phyloP scores from a whole-genome alignment of 2,329 filamentous ascomycete species.

The Tolypocladium tropicale region DNA sequence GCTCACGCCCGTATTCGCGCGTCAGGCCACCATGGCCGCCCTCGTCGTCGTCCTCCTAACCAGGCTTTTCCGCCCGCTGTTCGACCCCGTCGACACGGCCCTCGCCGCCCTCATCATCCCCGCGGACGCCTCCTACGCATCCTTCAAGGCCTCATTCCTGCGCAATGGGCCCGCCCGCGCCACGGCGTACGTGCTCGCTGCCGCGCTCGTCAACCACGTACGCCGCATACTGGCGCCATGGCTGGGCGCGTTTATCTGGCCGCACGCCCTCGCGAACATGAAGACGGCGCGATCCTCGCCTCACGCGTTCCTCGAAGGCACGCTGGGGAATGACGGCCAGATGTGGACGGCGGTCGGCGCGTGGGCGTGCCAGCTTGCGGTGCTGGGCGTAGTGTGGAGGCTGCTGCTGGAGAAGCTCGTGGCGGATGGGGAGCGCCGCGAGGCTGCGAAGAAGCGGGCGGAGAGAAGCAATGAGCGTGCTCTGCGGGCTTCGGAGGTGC shows the following conservation, averaged over 20 bases:
- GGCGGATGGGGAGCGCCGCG: neutral
- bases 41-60: neutral
- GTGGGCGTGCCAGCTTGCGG: neutral
- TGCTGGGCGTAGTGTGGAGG: neutral
- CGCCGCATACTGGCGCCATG: slow-evolving; percentile 20
- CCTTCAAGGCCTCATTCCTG: slow-evolving; percentile 9
- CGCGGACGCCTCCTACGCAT: neutral
- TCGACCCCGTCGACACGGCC: neutral
- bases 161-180: slow-evolving; percentile 13
- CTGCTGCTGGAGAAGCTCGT: neutral
- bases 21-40: neutral
- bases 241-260: slow-evolving; percentile 18
- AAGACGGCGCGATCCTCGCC: slow-evolving; percentile 25
- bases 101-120: neutral
- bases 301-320: slow-evolving; percentile 21
- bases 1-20: neutral
- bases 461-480: too few species aligned
- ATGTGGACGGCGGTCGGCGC: slow-evolving; percentile 4
- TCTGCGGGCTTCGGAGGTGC: neutral
- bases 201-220: slow-evolving; percentile 28
- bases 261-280: slow-evolving; percentile 21
- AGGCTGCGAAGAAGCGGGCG: neutral
- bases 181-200: slow-evolving; percentile 18
- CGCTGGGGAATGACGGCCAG: slow-evolving; percentile 5
- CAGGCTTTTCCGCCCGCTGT: neutral